Conservation (phyloP, 2,329 filamentous ascomycete genomes). For the Byssochlamys sp. region DNA sequence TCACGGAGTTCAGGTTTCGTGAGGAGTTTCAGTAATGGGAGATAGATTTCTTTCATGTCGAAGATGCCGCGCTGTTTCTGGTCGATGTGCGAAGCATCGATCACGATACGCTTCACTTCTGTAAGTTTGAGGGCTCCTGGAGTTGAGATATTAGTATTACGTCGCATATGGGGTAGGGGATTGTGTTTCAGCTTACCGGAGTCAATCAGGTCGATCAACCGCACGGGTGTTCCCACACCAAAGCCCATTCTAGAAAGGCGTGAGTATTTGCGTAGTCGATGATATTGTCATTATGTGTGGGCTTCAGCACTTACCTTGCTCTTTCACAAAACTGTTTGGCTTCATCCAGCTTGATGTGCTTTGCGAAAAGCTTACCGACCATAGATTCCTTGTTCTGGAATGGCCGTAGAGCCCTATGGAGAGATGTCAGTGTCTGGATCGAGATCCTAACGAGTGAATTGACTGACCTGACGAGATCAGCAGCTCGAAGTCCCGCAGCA, state of each 20-base stretch:
- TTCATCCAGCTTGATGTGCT: slow-evolving; percentile 92
- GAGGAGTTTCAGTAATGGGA: slow-evolving; percentile 68
- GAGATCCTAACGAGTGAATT: background rate
- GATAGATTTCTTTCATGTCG: slow-evolving; percentile 88
- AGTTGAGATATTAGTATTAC: background rate
- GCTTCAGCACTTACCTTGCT: slow-evolving; percentile 35
- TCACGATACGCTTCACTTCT: slow-evolving; percentile 66
- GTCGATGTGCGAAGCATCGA: slow-evolving; percentile 89
- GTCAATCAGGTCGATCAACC: slow-evolving; percentile 72
- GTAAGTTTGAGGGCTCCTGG: slow-evolving; percentile 59
- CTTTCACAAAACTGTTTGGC: slow-evolving; percentile 66
- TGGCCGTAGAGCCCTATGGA: slow-evolving; percentile 53
- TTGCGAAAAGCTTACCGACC: slow-evolving; percentile 89
- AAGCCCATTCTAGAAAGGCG: slow-evolving; percentile 58
- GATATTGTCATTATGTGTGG: slow-evolving; percentile 13
- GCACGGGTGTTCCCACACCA: slow-evolving; percentile 78
- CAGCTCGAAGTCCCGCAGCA: slow-evolving; percentile 71
- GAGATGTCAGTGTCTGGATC: background rate
- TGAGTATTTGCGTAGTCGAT: background rate
- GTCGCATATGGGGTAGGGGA: background rate
- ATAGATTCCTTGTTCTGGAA: slow-evolving; percentile 69
- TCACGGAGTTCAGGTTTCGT: slow-evolving; percentile 61
- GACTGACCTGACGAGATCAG: slow-evolving; percentile 64
- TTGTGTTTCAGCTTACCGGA: slow-evolving; percentile 49
- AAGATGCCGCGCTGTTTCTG: slow-evolving; percentile 87